These are phyloP conservation scores for Amphibolis antarctica DNA, from an alignment of 106 monocot genomes.

Conservation along the genomic window DNA sequence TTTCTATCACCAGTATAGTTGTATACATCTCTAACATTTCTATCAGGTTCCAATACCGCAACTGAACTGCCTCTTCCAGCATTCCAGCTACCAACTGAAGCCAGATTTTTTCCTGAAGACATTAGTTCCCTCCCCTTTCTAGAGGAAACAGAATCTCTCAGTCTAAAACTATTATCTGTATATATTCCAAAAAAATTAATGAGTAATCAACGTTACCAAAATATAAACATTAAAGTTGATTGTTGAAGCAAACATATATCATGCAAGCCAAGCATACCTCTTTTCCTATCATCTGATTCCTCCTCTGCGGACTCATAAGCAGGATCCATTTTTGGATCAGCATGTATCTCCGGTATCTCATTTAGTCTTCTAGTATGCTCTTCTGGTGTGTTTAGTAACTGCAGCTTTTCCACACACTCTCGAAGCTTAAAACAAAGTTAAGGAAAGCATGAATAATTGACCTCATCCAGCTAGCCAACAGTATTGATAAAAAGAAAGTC, in stretches of 20 bases:
- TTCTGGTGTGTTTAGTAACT: slow-evolving; percentile 23
- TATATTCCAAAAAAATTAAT: not conserved
- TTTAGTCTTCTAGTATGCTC: slow-evolving; percentile 19
- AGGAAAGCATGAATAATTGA: slow-evolving; percentile 3
- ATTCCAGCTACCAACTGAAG: slow-evolving; percentile 14
- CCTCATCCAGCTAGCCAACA: not conserved
- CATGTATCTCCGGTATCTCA: slow-evolving; percentile 17
- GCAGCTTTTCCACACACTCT: slow-evolving; percentile 29
- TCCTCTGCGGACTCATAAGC: slow-evolving; percentile 28
- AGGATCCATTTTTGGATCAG: slow-evolving; percentile 32
- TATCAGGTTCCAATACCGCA: slow-evolving; percentile 1
- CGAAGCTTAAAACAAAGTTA: slow-evolving; percentile 19
- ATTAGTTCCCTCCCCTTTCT: slow-evolving; percentile 17
- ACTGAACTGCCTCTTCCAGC: slow-evolving; percentile 1
- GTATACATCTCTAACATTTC: slow-evolving; percentile 12
- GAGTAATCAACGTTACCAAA: not conserved
- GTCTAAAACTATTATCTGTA: slow-evolving; percentile 12
- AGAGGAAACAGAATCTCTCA: slow-evolving; percentile 4
- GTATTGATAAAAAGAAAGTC: too few species aligned
- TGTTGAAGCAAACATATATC: not conserved
- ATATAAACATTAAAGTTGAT: not conserved
- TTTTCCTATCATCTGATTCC: slow-evolving; percentile 14
- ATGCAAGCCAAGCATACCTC: slow-evolving; percentile 3
- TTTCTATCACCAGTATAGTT: slow-evolving; percentile 12
- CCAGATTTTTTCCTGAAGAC: slow-evolving; percentile 1